Conservation (phyloP, 1,284 basidiomycete species). For the Cystobasidiaceae sp. region DNA sequence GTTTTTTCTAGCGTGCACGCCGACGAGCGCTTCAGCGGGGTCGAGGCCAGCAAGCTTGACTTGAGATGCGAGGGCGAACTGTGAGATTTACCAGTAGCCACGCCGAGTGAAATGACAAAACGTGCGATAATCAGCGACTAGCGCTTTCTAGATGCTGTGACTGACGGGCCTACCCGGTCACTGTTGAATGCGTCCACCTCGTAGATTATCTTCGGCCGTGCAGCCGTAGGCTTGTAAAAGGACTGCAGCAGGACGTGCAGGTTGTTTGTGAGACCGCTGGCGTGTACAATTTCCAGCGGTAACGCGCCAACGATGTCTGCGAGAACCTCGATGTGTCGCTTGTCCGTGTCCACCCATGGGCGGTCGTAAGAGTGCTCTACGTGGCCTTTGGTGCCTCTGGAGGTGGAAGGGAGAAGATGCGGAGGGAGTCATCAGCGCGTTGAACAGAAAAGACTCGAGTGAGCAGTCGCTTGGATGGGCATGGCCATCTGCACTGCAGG, state of each 20-base stretch:
- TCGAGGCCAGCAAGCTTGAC: conserved; percentile 71
- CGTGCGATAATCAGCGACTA: not conserved
- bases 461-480: too few relatives aligned
- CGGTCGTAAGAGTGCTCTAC: conserved; percentile 77
- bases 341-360: conserved; percentile 76
- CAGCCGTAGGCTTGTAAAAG: conserved; percentile 81
- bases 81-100: too few relatives aligned
- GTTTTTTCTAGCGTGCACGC: conserved; percentile 69
- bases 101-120: too few relatives aligned
- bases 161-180: conserved; percentile 53
- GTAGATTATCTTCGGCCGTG: conserved; percentile 87
- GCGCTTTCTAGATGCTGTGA: not conserved
- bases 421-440: conserved; percentile 36
- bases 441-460: not conserved
- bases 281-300: conserved; percentile 85
- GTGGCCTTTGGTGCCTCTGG: conserved; percentile 82
- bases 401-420: not conserved
- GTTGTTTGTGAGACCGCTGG: conserved; percentile 89
- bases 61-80: conserved; percentile 95
- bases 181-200: conserved; percentile 92
- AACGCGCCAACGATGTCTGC: conserved; percentile 72
- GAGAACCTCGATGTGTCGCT: conserved; percentile 66
- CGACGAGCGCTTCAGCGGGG: conserved; percentile 68
- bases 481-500: too few relatives aligned
- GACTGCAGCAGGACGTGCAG: conserved; percentile 88